Evolutionary conservation across 2,329 filamentous ascomycete genomes (phyloP), one percentile per base, ranked within the genome.

Genomic region (Colletotrichum cuscutae): DNA sequence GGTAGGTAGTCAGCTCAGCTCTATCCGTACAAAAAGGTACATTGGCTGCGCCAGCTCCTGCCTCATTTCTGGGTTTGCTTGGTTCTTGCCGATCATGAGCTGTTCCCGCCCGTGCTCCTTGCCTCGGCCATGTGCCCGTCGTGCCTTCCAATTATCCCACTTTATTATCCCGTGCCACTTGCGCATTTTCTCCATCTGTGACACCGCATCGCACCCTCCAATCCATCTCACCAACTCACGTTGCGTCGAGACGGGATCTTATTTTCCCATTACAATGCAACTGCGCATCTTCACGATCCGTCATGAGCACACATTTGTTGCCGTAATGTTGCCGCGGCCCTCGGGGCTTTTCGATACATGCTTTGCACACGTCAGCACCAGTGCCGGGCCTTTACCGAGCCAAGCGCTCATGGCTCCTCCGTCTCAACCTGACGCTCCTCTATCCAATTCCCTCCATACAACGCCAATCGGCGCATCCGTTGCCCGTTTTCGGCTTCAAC

Each of bases 381-480:
- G 19, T 49, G 19, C 19, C 4, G 3, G 15, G 9, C 15, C 5
- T 42, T 42, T 19, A 15, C 37, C 37, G 37, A 42, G 13, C 37
- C 37, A 8, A 15, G 37, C 37, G 37, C 6, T 42, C 37, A 42
- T 42, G 15, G 15, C 13, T 42, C 15, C 37, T 35, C 37, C 37
- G 37, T 42, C 37, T 42, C 13, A 19, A 42, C 37, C 37, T 42
- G 15, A 19, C 8, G 37, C 37, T 42, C 37, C 37, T 42, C 37
- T 42, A 19, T 7, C 15, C 37, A 42, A 19, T 42, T 30, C 58
- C n/a, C n/a, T 8, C 26, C 53, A 32, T 49, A 13, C 35, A 24
- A 49, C 42, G 22, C 65, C 42, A 30, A 53, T 54, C 24, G 35
- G 65, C 65, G 65, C 64, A 68, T 30, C 65, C 30, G 32, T 56